Evolutionary conservation across 2,329 filamentous ascomycete species (phyloP).

Genomic region (Calonectria ilicicola): DNA sequence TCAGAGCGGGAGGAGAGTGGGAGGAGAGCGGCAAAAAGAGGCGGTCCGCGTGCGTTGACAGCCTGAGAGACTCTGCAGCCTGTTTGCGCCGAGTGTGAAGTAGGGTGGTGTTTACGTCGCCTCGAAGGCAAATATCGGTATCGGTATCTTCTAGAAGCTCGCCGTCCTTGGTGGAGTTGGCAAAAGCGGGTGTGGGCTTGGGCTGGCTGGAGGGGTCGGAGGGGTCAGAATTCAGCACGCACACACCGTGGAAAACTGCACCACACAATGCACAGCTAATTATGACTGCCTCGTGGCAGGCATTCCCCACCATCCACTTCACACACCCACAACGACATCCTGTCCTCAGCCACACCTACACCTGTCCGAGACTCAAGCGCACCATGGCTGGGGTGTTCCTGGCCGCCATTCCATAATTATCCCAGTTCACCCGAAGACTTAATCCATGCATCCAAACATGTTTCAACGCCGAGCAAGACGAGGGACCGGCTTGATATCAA

Average conservation of each 20-base stretch:
- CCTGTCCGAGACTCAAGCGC: neutral
- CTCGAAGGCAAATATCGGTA: slow-evolving; percentile 26
- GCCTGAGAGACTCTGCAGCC: neutral
- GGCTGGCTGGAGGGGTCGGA: slow-evolving; percentile 31
- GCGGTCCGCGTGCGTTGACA: neutral
- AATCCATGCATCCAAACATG: neutral
- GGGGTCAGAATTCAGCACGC: neutral
- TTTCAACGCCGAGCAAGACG: neutral
- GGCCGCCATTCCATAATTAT: neutral
- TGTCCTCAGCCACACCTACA: slow-evolving; percentile 4
- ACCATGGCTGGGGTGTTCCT: neutral
- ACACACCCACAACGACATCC: neutral
- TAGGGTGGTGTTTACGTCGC: slow-evolving; percentile 9
- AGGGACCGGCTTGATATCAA: neutral
- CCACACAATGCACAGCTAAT: neutral
- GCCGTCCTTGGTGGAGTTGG: slow-evolving; percentile 35
- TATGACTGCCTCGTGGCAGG: neutral
- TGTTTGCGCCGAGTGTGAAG: neutral
- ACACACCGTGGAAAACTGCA: neutral
- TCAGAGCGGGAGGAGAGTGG: neutral
- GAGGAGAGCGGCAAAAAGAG: neutral
- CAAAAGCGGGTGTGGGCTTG: slow-evolving; percentile 10
- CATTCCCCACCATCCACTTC: neutral
- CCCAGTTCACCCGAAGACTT: neutral
- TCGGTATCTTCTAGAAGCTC: slow-evolving; percentile 43